These are phyloP conservation scores for Flaveria floridana DNA, from an alignment of 140 eudicot species.

Conservation along the genomic window DNA sequence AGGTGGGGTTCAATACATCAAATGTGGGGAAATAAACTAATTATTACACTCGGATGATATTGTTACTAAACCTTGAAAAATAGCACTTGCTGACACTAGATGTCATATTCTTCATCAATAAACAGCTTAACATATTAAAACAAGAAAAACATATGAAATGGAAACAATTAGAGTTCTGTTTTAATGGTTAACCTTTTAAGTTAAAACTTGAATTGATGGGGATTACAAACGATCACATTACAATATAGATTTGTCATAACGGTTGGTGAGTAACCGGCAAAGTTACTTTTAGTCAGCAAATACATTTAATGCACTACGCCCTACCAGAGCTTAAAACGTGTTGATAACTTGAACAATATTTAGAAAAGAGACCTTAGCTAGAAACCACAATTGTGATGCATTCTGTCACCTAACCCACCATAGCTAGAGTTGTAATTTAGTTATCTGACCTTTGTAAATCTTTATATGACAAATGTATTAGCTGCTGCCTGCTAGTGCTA, in stretches of 20 bases:
- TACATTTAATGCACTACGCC: background rate
- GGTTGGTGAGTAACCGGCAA: background rate
- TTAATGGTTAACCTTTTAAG: background rate
- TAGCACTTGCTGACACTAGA: background rate
- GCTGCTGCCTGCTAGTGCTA: background rate
- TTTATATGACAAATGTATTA: background rate
- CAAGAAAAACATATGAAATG: background rate
- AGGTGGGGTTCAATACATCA: background rate
- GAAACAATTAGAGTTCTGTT: background rate
- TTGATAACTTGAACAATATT: background rate
- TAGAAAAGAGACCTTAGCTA: slow-evolving; percentile 2
- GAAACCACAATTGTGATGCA: slow-evolving; percentile 3
- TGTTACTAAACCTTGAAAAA: background rate
- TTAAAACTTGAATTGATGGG: background rate
- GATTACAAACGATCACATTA: background rate
- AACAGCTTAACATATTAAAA: background rate
- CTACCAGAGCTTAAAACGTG: background rate
- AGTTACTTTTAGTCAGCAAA: background rate
- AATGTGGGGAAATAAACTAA: background rate
- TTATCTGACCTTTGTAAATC: background rate
- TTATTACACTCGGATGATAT: background rate
- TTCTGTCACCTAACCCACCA: background rate
- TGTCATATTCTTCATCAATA: background rate
- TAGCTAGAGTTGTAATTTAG: background rate
- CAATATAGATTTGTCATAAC: background rate